Base-by-base conservation (phyloP, 75 land plant species). In the Adiantum capillusveneris region DNA sequence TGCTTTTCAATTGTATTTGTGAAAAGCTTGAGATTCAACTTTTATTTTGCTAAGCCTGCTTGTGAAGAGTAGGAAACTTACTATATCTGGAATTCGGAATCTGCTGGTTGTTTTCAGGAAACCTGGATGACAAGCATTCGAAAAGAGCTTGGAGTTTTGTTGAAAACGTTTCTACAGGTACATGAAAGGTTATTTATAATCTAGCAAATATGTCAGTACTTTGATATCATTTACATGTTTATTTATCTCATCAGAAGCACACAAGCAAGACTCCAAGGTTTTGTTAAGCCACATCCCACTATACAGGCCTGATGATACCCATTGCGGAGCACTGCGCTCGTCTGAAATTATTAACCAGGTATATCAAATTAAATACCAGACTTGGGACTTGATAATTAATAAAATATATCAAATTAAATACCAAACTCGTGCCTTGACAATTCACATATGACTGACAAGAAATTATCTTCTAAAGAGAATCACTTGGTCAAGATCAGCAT, bases 341-440 rank as follows among this genome's bases (percentile, higher is more conserved):
- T 69, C 72, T 41, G 58, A 55, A 11, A 49, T 69, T 22, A 69
- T 69, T 44, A 69, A 69, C 44, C 72, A 69, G 72, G 72, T 69
- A 43, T n/a, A 46, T 1, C 17, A 46, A 17, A 46, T 14, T 46
- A n/a, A 46, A 46, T 46, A 14, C 17, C 14, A 46, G 17, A 17
- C 3, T 46, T 17, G 5, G 21, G 5, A 9, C 7, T 39, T 9
- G 42, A 49, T 69, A 24, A 69, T 69, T 44, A 69, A 69, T 31
- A 65, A 69, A 65, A 65, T 69, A 43, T n/a, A 46, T 1, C 17
- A 46, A 17, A 46, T 14, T 46, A n/a, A 46, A 46, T 46, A 14
- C 17, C 14, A 46, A 20, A 17, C 3, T 46, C 5, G 5, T 2
- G 5, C n/a, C n/a, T n/a, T n/a, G n/a, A n/a, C n/a, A n/a, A n/a